Evolutionary conservation across 1,284 basidiomycete genomes (phyloP), one percentile per base, ranked within the genome.

Genomic region (Rhodotorula sp.): DNA sequence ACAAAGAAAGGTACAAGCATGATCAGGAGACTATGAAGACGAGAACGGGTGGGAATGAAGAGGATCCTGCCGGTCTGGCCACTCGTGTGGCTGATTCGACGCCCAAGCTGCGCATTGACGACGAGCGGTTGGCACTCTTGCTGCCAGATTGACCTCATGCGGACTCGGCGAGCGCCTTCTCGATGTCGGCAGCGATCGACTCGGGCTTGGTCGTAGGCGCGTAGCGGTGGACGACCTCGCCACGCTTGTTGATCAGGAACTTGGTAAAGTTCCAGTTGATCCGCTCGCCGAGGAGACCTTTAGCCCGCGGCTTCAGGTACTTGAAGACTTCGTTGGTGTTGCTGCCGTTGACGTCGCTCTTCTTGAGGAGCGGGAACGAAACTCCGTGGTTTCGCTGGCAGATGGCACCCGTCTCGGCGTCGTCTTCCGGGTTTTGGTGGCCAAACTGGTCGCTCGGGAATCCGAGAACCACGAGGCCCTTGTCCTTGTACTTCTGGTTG

Each of bases 401-500:
- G 68, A 79, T 71, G 23, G 48, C 43, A 10, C 55, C 74, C 18
- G 73, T 72, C 31, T 38, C 58, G 4, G 50, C 60, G 63, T 70
- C 72, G 62, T 66, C 61, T 48, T 69, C 68, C 34, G 64, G 59
- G 71, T 69, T 72, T 60, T 75, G 71, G 23, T 54, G 38, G 49
- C 79, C 82, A 69, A 84, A 85, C 79, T 85, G 68, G 57, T 73
- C 64, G 49, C 59, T 70, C 0, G 72, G 68, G 68, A 71, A 69
- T 15, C 56, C 59, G 55, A 66, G 38, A n/a, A 65, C 68, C 62
- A 81, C 81, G 34, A 85, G 77, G 15, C 84, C 84, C 68, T 82
- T 77, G 61, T 83, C 81, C 49, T 80, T 78, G 80, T 84, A 86
- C 66, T 80, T 79, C 71, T 84, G 81, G 81, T 85, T 80, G 19